These are phyloP conservation scores for Streptanthus diversifolius DNA, from an alignment of 345 rosid species.

Conservation along the genomic window DNA sequence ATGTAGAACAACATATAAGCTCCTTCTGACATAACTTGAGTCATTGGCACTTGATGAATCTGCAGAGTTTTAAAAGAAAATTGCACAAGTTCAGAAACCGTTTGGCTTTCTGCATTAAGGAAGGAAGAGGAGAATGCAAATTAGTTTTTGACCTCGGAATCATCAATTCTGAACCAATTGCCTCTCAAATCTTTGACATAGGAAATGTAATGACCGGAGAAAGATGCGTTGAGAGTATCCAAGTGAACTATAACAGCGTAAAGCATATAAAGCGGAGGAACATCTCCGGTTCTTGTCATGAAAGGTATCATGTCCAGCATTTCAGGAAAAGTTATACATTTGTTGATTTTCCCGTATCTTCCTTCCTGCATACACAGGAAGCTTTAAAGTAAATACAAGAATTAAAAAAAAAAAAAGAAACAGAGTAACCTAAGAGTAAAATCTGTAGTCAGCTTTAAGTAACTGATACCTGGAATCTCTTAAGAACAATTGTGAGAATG, in stretches of 20 bases:
- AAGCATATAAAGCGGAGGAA: conserved; percentile 73
- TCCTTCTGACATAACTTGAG: conserved; percentile 93
- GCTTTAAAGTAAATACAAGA: background rate
- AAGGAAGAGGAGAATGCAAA: background rate
- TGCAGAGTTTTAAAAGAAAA: conserved; percentile 25
- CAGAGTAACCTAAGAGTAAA: background rate
- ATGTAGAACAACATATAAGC: conserved; percentile 85
- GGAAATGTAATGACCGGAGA: conserved; percentile 80
- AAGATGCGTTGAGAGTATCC: conserved; percentile 78
- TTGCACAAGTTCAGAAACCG: background rate
- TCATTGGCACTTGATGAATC: conserved; percentile 67
- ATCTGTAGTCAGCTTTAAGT: background rate
- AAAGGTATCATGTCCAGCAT: conserved; percentile 80
- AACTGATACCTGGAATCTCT: conserved; percentile 71
- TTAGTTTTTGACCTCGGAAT: conserved; percentile 52
- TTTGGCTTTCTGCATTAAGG: background rate
- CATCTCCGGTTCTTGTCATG: conserved; percentile 65
- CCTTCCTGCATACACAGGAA: conserved; percentile 55
- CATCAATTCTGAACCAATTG: conserved; percentile 77
- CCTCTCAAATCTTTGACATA: conserved; percentile 70
- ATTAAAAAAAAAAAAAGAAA: background rate
- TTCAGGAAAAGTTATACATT: conserved; percentile 74
- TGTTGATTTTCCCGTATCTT: conserved; percentile 69
- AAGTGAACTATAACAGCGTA: conserved; percentile 81
- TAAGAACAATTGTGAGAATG: conserved; percentile 79